Evolutionary conservation across 2,329 filamentous ascomycete species (phyloP).

Genomic region (Scedosporium boydii): DNA sequence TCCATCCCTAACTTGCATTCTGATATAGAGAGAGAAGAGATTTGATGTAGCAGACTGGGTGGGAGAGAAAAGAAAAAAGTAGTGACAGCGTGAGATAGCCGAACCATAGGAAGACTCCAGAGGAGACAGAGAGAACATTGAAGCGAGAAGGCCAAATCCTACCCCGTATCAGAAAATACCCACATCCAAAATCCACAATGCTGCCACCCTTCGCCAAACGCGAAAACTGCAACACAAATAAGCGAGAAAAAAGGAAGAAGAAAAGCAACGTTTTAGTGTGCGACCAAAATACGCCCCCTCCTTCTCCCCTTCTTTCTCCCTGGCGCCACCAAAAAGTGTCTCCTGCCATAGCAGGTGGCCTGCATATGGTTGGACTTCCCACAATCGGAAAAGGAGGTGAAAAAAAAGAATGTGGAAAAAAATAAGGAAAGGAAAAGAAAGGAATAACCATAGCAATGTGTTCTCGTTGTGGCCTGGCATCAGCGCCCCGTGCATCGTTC

Average conservation of each 20-base stretch:
- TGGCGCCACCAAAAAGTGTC: not conserved
- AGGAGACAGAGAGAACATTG: not conserved
- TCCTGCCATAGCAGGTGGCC: not conserved
- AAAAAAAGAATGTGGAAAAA: no score
- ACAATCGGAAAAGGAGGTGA: not conserved
- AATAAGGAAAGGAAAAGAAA: not conserved
- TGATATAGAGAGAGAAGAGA: not conserved
- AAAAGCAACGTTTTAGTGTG: not conserved
- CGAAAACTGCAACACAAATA: not conserved
- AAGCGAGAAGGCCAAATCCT: not conserved
- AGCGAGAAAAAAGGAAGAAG: not conserved
- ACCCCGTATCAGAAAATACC: not conserved
- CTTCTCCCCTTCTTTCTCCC: not conserved
- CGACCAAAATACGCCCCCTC: not conserved
- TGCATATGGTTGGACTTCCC: not conserved
- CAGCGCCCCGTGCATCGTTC: not conserved
- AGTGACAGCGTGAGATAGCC: not conserved
- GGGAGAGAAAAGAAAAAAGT: not conserved
- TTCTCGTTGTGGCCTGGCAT: not conserved
- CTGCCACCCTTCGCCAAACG: not conserved
- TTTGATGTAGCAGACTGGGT: not conserved
- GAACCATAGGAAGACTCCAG: not conserved
- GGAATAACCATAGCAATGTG: not conserved
- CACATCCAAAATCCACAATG: not conserved
- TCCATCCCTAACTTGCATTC: not conserved